Base-by-base conservation (phyloP, 225 moss, liverwort and hornwort genomes). In the Rhytidiadelphus loreus region DNA sequence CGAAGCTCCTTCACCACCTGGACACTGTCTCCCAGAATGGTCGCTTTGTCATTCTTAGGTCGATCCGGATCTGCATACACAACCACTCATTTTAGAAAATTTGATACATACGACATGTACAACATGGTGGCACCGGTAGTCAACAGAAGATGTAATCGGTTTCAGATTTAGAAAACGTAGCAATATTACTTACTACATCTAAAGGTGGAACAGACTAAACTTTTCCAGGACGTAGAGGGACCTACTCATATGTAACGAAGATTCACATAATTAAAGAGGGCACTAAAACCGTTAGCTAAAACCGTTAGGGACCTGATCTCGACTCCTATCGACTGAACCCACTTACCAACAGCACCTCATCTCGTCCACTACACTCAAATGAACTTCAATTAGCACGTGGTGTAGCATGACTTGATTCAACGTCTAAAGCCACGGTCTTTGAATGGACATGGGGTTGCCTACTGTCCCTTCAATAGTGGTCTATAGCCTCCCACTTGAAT, bases 21-120 rank as follows among this genome's bases (percentile, higher is more conserved):
- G n/a, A 99, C 96, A 86, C 96, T 93, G 85, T 97, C 98, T 48
- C 98, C 96, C 53, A 99, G 95, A 83, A 99, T 96, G 60, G 98
- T 99, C 37, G 97, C 98, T 89, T 99, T 99, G 89, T 99, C 98
- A 91, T 97, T 96, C 92, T 97, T 99, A 23, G 98, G 98, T 70
- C 98, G 96, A 92, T 99, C 98, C 74, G 98, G 98, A 82, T 99
- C 98, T 98, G 94, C 91, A 87, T 83, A 56, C 64, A 91, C 37
- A 64, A 77, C 30, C 41, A 77, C 25, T 76, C 48, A 53, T 30
- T 70, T 55, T 73, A 41, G 63, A 56, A 43, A 69, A 55, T 71
- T 82, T 55, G 5, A 35, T 68, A 69, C 35, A 86, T 13, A 52
- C 16, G 20, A 35, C 22, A 50, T 50, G 32, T 28, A 63, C 8